Evolutionary conservation across 495 filamentous ascomycete species (phyloP).

Genomic region (Trichoderma gamsii): DNA sequence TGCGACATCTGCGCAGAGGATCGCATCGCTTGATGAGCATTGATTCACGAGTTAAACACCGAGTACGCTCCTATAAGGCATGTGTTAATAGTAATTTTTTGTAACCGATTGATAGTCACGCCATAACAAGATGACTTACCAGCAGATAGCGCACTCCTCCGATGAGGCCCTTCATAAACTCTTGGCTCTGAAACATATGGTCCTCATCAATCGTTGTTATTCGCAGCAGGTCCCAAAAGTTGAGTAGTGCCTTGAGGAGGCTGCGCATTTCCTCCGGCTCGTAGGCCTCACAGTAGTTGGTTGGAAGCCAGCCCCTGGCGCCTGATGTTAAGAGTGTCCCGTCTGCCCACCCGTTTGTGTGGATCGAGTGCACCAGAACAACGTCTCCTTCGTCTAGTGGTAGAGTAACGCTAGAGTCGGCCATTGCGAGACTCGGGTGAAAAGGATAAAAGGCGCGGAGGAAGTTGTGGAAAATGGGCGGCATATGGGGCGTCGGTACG

Average conservation of each 20-base stretch:
- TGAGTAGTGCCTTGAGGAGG: constrained; percentile 77
- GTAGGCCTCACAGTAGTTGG: constrained; percentile 96
- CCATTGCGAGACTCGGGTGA: constrained; percentile 61
- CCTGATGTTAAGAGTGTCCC: constrained; percentile 88
- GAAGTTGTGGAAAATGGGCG: constrained; percentile 84
- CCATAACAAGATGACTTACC: constrained; percentile 46
- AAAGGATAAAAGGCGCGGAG: constrained; percentile 95
- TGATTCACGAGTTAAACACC: constrained; percentile 81
- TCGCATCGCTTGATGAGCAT: constrained; percentile 65
- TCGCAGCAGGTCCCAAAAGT: constrained; percentile 87
- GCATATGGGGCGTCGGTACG: constrained; percentile 36
- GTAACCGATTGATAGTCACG: background rate
- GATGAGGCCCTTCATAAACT: constrained; percentile 86
- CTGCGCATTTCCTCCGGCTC: constrained; percentile 78
- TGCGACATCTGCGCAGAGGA: constrained; percentile 72
- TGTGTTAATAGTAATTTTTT: background rate
- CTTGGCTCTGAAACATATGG: constrained; percentile 74
- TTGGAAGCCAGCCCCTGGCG: constrained; percentile 91
- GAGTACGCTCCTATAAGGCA: constrained; percentile 64
- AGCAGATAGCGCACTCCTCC: constrained; percentile 86
- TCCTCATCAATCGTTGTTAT: constrained; percentile 56
- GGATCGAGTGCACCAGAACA: constrained; percentile 91
- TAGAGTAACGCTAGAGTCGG: constrained; percentile 76
- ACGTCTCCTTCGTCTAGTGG: constrained; percentile 86
- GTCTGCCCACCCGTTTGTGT: constrained; percentile 98